Conservation (phyloP, 78 protist genomes). For the Polysphondylium violaceum region DNA sequence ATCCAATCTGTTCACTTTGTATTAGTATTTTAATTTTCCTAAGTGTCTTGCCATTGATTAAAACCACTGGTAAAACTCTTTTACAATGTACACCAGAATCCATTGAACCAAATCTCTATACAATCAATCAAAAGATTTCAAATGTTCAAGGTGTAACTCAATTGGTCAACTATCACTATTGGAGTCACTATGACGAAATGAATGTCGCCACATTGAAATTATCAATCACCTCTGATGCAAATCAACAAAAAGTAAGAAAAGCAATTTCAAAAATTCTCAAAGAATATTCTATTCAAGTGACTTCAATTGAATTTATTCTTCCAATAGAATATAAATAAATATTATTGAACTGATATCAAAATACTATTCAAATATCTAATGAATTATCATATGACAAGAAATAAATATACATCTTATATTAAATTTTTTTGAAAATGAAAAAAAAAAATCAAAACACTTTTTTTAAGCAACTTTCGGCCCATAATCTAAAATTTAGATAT, state of each 20-base stretch:
- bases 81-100: constrained; percentile 89
- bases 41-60: constrained; percentile 90
- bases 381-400: too few species aligned
- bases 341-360: too few species aligned
- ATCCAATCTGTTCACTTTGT: constrained; percentile 94
- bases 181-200: constrained; percentile 60
- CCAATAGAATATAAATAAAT: too few species aligned
- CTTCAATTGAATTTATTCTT: not conserved
- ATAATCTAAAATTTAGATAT: too few species aligned
- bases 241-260: constrained; percentile 10
- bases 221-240: not conserved
- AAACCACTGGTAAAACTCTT: constrained; percentile 59
- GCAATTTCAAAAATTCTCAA: not conserved
- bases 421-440: too few species aligned
- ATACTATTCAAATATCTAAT: too few species aligned
- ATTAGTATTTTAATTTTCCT: constrained; percentile 90
- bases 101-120: not conserved
- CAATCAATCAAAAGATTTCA: constrained; percentile 27
- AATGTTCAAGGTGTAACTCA: constrained; percentile 12
- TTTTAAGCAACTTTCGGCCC: too few species aligned
- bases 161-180: constrained; percentile 30
- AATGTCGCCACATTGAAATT: constrained; percentile 17
- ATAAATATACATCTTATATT: too few species aligned
- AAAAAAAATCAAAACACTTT: too few species aligned
- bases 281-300: not conserved